Evolutionary conservation across 495 filamentous ascomycete genomes (phyloP).

Genomic region (Penicillium maclennaniae): DNA sequence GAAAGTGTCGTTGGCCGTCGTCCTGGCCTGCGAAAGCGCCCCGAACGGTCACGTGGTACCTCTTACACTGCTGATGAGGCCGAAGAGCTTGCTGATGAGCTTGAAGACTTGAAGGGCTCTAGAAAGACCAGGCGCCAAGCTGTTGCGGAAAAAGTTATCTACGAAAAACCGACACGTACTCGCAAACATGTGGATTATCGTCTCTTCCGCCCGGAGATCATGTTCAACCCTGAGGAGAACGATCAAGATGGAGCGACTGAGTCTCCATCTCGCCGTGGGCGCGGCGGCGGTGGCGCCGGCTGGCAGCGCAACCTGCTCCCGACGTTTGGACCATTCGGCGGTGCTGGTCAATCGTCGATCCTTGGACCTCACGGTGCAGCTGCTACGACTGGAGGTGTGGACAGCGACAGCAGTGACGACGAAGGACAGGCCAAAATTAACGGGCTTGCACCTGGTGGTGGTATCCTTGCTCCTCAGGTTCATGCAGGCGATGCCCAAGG

Average conservation of each 20-base stretch:
- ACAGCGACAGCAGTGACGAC: conserved; percentile 96
- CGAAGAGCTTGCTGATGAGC: conserved; percentile 77
- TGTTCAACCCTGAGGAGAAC: conserved; percentile 61
- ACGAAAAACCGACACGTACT: conserved; percentile 54
- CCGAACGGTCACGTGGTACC: conserved; percentile 49
- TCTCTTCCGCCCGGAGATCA: conserved; percentile 70
- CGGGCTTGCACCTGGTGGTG: conserved; percentile 49
- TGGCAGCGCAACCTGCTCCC: conserved; percentile 79
- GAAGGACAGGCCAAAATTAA: conserved; percentile 64
- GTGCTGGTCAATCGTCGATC: conserved; percentile 66
- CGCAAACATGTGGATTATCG: conserved; percentile 66
- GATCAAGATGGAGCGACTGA: conserved; percentile 53
- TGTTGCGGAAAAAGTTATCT: conserved; percentile 52
- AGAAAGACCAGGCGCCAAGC: conserved; percentile 49
- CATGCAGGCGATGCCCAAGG: conserved; percentile 62
- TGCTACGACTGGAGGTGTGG: conserved; percentile 66
- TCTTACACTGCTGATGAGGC: conserved; percentile 66
- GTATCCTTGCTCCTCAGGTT: conserved; percentile 55
- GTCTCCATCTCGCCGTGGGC: conserved; percentile 65
- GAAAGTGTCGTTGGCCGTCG: conserved; percentile 47
- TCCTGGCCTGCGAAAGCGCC: conserved; percentile 47
- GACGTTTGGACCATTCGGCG: conserved; percentile 89
- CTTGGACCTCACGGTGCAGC: conserved; percentile 75
- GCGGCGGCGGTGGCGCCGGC: conserved; percentile 50
- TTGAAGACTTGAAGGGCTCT: conserved; percentile 60